These are phyloP conservation scores for Torulaspora microellipsoides DNA, from an alignment of 805 yeast species.

Conservation along the genomic window DNA sequence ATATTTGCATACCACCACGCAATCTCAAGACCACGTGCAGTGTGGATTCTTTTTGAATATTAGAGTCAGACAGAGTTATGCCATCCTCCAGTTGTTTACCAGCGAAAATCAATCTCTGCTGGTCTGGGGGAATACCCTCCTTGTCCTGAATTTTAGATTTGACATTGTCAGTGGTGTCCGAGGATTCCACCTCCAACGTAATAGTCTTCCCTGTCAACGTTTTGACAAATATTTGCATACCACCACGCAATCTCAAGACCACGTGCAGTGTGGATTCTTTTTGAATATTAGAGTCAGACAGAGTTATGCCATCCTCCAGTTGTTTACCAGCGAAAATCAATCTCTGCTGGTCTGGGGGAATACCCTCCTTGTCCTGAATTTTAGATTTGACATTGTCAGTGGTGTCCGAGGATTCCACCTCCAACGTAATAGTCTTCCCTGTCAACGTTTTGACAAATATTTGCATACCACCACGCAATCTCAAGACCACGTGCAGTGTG, in stretches of 20 bases:
- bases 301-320: constrained; percentile 65
- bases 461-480: constrained; percentile 52
- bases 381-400: constrained; percentile 87
- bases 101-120: constrained; percentile 64
- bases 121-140: constrained; percentile 71
- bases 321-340: constrained; percentile 69
- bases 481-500: too few relatives aligned
- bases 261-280: constrained; percentile 67
- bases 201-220: constrained; percentile 97
- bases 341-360: constrained; percentile 70
- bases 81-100: constrained; percentile 73
- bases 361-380: constrained; percentile 68
- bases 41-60: constrained; percentile 69
- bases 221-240: constrained; percentile 93
- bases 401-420: constrained; percentile 93
- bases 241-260: constrained; percentile 76
- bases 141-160: constrained; percentile 72
- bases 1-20: too few relatives aligned
- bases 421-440: constrained; percentile 94
- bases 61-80: constrained; percentile 66
- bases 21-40: constrained; percentile 66
- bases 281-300: constrained; percentile 69
- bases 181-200: constrained; percentile 90
- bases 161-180: constrained; percentile 92
- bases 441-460: constrained; percentile 96